Evolutionary conservation across 257 asterid species (phyloP).

Genomic region (Fraxinus excelsior): DNA sequence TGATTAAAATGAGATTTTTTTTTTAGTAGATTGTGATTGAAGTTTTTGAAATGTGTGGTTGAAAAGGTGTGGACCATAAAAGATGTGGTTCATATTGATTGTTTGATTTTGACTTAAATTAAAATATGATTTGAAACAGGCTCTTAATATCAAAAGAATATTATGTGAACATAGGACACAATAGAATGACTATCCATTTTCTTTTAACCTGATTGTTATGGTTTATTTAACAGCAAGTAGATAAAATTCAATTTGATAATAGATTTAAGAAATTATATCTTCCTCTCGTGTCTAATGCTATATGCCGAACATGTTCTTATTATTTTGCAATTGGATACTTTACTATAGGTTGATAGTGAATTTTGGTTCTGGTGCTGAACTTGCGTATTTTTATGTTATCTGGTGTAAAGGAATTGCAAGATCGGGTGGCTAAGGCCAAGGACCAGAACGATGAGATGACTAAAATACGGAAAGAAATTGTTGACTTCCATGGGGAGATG

Average conservation of each 20-base stretch:
- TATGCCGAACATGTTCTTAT: not conserved
- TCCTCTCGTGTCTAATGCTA: not conserved
- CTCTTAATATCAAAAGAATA: too few relatives aligned
- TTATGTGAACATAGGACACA: too few relatives aligned
- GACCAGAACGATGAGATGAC: slow-evolving; percentile 64
- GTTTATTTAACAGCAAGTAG: not conserved
- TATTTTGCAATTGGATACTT: not conserved
- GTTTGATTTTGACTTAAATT: too few relatives aligned
- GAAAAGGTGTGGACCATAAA: too few relatives aligned
- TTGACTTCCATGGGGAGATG: slow-evolving; percentile 95
- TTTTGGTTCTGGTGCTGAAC: not conserved
- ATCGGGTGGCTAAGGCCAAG: slow-evolving; percentile 64
- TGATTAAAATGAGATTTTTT: too few relatives aligned
- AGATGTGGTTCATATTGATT: too few relatives aligned
- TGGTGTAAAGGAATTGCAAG: slow-evolving; percentile 71
- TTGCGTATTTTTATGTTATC: not conserved
- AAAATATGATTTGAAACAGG: too few relatives aligned
- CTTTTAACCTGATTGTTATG: not conserved
- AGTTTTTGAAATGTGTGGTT: too few relatives aligned
- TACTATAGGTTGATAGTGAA: not conserved
- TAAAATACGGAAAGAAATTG: slow-evolving; percentile 75
- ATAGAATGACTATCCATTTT: not conserved
- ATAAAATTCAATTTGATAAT: not conserved
- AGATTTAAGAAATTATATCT: not conserved
- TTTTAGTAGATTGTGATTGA: too few relatives aligned